Evolutionary conservation across 1,139 yeast species (phyloP).

Genomic region (Yamadazyma friedrichii): DNA sequence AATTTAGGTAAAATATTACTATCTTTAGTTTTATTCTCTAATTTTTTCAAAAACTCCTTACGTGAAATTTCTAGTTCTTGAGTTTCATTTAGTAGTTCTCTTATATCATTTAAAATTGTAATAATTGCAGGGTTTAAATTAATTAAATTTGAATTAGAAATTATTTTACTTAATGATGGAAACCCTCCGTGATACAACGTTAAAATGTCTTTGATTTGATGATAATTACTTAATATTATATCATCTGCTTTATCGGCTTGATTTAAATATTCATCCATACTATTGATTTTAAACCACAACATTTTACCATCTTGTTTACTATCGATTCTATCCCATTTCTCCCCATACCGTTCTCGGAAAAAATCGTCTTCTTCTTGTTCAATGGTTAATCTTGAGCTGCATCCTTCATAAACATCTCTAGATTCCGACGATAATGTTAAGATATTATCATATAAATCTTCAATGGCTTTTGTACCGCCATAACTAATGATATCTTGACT

Average conservation of each 20-base stretch:
- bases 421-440: constrained; percentile 40
- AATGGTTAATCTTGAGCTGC: constrained; percentile 43
- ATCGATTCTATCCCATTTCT: constrained; percentile 46
- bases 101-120: constrained; percentile 37
- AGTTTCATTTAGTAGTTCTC: constrained; percentile 33
- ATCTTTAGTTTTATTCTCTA: constrained; percentile 46
- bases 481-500: constrained; percentile 51
- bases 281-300: constrained; percentile 37
- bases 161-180: constrained; percentile 36
- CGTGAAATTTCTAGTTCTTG: constrained; percentile 31
- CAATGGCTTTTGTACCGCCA: constrained; percentile 53
- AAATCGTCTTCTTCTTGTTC: constrained; percentile 59
- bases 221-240: constrained; percentile 43
- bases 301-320: constrained; percentile 39
- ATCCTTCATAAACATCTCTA: constrained; percentile 39
- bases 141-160: constrained; percentile 51
- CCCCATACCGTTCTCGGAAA: constrained; percentile 53
- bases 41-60: constrained; percentile 35
- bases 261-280: constrained; percentile 47
- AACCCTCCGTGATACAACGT: constrained; percentile 45
- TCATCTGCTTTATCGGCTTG: constrained; percentile 68
- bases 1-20: constrained; percentile 53
- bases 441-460: constrained; percentile 46
- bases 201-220: constrained; percentile 42
- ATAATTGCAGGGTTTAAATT: constrained; percentile 42